Evolutionary conservation across 2,329 filamentous ascomycete species (phyloP), one percentile per base, ranked within the genome.

Genomic region (Colletotrichum magnum): DNA sequence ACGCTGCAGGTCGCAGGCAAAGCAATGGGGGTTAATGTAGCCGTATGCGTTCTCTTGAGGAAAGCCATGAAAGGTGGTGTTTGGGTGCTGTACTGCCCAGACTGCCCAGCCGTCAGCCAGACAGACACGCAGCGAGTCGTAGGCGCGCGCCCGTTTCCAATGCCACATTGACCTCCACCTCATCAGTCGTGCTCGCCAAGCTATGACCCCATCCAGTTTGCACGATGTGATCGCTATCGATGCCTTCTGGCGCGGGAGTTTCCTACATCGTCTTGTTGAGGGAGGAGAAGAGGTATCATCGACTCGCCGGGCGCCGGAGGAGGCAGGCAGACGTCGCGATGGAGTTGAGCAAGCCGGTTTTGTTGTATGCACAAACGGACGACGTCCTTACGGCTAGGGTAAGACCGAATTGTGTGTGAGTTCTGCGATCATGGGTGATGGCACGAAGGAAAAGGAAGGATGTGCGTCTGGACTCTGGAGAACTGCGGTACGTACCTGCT

Each of bases 111-210:
- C 18, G 54, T 18, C 21, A 45, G 32, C 18, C 21, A 43, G 39
- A 18, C 54, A 43, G 39, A 41, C 45, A 28, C 36, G 15, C n/a
- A 28, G 53, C n/a, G 9, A 21, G 21, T 32, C 24, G 50, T 62
- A 12, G 48, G 41, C 58, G 28, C 58, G 45, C 45, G 28, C 28
- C 43, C 43, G 41, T 64, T 48, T 26, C 26, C 26, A 39, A 50
- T 39, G 56, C 26, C n/a, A 28, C 21, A 24, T 21, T 28, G 18
- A 39, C 56, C 53, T 53, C 45, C 53, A 24, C 47, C 36, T 58
- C 53, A 52, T 53, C 47, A 64, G 39, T 64, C 53, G 54, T 64
- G 39, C 39, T 48, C 28, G 53, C 47, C 48, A 45, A 58, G 51
- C 21, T n/a, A 21, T 24, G 59, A 21, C 58, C 63, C 63, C 18